Percentiles rank a stretch among this genome's conserved stretches.
Conservation (phyloP, 2,329 filamentous ascomycete genomes). For the Dryadomyces sulphureus region DNA sequence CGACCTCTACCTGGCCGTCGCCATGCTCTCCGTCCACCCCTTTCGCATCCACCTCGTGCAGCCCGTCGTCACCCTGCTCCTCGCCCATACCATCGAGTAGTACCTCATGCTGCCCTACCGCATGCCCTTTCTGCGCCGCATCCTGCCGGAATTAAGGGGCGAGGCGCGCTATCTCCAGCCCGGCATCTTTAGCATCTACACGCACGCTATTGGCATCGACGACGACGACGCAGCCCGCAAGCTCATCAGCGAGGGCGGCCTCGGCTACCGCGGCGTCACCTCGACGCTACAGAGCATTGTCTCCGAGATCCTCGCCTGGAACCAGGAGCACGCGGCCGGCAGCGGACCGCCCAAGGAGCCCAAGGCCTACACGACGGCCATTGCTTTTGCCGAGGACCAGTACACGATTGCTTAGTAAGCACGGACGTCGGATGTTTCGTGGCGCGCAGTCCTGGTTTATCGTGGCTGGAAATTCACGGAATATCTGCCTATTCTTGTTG, state of each 20-base stretch:
- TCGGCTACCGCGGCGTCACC: conserved; percentile 23
- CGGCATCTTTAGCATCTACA: conserved; percentile 24
- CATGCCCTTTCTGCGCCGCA: conserved; percentile 13
- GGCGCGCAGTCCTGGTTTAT: too few species aligned
- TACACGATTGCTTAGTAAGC: too few species aligned
- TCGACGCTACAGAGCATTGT: conserved; percentile 25
- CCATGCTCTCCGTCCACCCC: conserved; percentile 19
- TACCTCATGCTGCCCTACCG: conserved; percentile 19
- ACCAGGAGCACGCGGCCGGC: conserved; percentile 19
- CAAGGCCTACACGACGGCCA: too few species aligned
- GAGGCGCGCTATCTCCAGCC: conserved; percentile 23
- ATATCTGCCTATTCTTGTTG: too few species aligned
- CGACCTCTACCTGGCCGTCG: conserved; percentile 21
- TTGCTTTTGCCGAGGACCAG: not conserved
- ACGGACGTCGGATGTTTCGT: too few species aligned
- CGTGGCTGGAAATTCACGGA: too few species aligned
- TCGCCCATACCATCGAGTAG: conserved; percentile 21
- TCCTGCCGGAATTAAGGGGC: conserved; percentile 19
- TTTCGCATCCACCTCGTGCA: conserved; percentile 19
- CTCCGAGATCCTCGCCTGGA: conserved; percentile 27
- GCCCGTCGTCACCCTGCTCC: conserved; percentile 20
- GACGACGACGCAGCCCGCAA: conserved; percentile 16
- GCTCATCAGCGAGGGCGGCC: conserved; percentile 20
- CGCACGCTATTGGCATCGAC: conserved; percentile 23
- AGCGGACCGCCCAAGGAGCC: too few species aligned